A percentile compares a stretch with the other conserved stretches of the same genome.
Conservation (phyloP, 352 stramenopile species). For the Globisporangium recalcitrans region DNA sequence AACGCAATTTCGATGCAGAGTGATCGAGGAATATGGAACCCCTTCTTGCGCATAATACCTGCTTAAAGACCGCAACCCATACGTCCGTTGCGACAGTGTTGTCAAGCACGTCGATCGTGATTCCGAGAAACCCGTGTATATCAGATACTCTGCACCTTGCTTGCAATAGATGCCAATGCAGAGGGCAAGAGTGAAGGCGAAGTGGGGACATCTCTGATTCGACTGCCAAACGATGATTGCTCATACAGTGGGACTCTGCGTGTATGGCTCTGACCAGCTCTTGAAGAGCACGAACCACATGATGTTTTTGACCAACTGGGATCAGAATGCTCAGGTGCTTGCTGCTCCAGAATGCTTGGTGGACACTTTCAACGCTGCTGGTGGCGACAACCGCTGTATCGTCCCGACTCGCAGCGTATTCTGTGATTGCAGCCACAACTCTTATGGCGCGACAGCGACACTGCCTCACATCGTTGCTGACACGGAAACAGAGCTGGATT, state of each 20-base stretch:
- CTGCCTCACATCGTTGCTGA: background rate
- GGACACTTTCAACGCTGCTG: too few species aligned
- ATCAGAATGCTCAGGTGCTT: background rate
- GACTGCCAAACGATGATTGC: slow-evolving; percentile 5
- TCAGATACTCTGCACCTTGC: too few species aligned
- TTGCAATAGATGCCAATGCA: background rate
- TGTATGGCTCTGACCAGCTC: slow-evolving; percentile 5
- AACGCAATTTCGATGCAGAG: background rate
- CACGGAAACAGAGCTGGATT: too few species aligned
- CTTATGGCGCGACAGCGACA: background rate
- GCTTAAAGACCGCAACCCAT: too few species aligned
- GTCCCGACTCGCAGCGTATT: background rate
- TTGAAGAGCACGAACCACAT: background rate
- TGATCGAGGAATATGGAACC: background rate
- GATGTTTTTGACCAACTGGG: background rate
- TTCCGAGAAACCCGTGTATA: too few species aligned
- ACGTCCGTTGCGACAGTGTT: too few species aligned
- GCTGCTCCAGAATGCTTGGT: background rate
- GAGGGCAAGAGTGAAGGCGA: background rate
- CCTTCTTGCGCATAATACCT: background rate
- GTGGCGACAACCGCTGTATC: background rate
- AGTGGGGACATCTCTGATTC: background rate
- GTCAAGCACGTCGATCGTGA: too few species aligned
- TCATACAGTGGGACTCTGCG: slow-evolving; percentile 2
- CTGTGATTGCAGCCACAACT: background rate